Conservation (phyloP, 2,329 filamentous ascomycete genomes). For the Cryphonectria nitschkei region DNA sequence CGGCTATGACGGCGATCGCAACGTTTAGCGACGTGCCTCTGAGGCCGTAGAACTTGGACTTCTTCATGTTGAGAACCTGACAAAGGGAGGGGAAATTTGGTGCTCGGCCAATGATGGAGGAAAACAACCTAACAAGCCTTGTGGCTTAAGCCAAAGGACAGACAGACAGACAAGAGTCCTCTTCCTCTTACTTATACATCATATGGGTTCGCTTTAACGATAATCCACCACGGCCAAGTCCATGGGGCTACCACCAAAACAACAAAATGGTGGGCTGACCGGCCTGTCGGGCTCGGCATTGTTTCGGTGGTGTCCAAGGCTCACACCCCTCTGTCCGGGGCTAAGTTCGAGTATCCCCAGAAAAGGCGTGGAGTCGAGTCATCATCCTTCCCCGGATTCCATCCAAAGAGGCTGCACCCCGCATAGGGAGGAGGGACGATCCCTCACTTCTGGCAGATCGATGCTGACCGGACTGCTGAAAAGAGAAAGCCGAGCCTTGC, state of each 20-base stretch:
- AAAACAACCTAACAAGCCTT: background rate
- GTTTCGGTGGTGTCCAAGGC: background rate
- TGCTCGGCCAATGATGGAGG: background rate
- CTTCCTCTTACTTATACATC: background rate
- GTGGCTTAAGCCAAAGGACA: background rate
- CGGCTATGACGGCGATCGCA: constrained; percentile 29
- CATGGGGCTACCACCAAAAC: background rate
- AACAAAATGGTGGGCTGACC: background rate
- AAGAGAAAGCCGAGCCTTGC: background rate
- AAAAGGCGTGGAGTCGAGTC: background rate
- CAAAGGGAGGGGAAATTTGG: too few species aligned
- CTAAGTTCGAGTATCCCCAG: background rate
- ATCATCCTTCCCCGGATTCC: background rate
- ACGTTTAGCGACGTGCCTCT: constrained; percentile 26
- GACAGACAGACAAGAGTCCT: background rate
- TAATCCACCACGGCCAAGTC: background rate
- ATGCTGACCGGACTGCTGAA: background rate
- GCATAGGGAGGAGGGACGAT: background rate
- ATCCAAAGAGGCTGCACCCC: constrained; percentile 11
- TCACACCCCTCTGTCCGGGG: background rate
- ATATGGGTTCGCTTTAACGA: background rate
- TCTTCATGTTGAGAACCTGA: constrained; percentile 19
- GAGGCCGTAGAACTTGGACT: constrained; percentile 27
- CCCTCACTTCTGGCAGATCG: background rate
- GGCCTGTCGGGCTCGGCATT: background rate